phyloP scores from a whole-genome alignment of 345 rosid genomes.

The Syzygium oleosum region DNA sequence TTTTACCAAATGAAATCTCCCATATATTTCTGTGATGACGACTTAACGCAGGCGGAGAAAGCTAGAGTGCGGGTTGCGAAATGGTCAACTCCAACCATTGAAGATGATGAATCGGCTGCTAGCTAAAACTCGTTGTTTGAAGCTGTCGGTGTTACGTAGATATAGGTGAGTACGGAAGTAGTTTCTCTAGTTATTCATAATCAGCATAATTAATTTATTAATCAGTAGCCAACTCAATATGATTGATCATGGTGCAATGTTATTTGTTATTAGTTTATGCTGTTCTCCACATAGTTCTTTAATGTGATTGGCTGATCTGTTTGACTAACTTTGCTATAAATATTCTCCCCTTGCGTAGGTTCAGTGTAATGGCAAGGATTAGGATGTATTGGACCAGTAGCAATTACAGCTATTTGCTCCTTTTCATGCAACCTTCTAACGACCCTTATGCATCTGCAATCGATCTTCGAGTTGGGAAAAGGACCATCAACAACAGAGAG shows the following conservation, averaged over 20 bases:
- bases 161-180: not conserved
- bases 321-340: not conserved
- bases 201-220: not conserved
- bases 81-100: not conserved
- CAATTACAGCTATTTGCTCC: not conserved
- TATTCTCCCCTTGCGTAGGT: not conserved
- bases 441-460: not conserved
- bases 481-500: not conserved
- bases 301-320: not conserved
- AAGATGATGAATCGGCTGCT: not conserved
- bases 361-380: not conserved
- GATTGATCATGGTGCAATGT: not conserved
- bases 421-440: not conserved
- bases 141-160: not conserved
- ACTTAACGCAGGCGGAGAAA: constrained; percentile 2
- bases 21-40: not conserved
- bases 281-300: not conserved
- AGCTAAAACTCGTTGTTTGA: not conserved
- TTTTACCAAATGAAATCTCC: not conserved
- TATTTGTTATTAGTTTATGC: not conserved
- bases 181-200: not conserved
- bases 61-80: constrained; percentile 3
- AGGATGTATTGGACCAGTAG: not conserved
- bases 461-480: not conserved
- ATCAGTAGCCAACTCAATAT: not conserved